Percentiles rank a stretch among this genome's conserved stretches.
phyloP scores from a whole-genome alignment of 306 rosid species.

The Cicer arietinum region DNA sequence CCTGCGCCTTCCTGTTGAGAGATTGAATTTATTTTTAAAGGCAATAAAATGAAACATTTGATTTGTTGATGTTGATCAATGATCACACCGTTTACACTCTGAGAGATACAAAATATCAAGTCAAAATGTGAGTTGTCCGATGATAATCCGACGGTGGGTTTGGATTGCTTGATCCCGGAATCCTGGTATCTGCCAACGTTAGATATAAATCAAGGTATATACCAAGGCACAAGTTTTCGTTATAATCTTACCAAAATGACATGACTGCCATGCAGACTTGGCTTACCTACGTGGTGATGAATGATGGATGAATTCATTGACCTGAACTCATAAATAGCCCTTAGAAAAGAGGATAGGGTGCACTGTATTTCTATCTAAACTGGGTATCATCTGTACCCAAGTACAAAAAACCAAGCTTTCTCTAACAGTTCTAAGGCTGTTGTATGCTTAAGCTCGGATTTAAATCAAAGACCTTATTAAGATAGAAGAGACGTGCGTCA shows the following conservation, averaged over 20 bases:
- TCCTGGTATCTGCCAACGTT: not conserved
- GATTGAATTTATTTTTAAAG: not conserved
- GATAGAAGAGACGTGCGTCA: too few species aligned
- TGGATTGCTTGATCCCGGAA: not conserved
- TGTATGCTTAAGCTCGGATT: too few species aligned
- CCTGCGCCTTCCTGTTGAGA: not conserved
- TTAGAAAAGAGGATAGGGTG: not conserved
- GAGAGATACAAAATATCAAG: not conserved
- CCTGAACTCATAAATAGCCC: not conserved
- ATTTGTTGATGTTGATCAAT: not conserved
- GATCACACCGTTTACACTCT: not conserved
- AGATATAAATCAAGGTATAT: not conserved
- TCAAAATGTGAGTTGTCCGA: not conserved
- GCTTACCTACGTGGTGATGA: not conserved
- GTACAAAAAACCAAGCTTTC: too few species aligned
- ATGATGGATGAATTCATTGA: not conserved
- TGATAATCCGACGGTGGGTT: not conserved
- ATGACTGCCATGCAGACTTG: not conserved
- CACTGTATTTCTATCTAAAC: too few species aligned
- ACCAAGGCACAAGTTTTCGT: not conserved
- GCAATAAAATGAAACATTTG: not conserved
- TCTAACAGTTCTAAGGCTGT: too few species aligned
- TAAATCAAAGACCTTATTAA: too few species aligned
- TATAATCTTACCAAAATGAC: not conserved
- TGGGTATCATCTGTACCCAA: too few species aligned